phyloP scores from a whole-genome alignment of 148 eudicot genomes.

The Agrostemma githago region DNA sequence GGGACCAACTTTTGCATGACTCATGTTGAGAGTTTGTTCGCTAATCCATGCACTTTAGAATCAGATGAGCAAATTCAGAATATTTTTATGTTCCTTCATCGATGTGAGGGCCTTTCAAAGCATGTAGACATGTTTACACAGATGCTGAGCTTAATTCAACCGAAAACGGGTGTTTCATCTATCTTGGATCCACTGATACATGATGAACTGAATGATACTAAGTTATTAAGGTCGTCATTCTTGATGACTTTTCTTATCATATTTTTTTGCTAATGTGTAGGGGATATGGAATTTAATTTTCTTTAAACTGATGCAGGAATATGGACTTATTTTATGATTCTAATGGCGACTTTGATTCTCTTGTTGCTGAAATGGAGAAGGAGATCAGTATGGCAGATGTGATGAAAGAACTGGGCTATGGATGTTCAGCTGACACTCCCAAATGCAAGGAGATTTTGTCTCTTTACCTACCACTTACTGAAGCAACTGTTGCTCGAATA shows the following conservation, averaged over 20 bases:
- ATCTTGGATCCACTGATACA: constrained; percentile 60
- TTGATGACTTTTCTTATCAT: not conserved
- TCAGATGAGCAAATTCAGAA: constrained; percentile 66
- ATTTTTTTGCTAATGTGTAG: constrained; percentile 1
- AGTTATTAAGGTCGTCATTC: constrained; percentile 46
- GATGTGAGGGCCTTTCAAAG: constrained; percentile 69
- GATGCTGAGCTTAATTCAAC: constrained; percentile 56
- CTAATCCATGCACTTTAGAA: constrained; percentile 38
- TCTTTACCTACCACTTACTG: constrained; percentile 67
- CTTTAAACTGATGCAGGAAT: constrained; percentile 38
- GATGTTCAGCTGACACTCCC: constrained; percentile 65
- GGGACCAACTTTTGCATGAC: constrained; percentile 81
- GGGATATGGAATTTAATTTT: not conserved
- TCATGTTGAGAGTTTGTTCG: constrained; percentile 59
- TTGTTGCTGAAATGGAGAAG: constrained; percentile 88
- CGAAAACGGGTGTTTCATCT: constrained; percentile 47
- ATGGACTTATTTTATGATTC: constrained; percentile 52
- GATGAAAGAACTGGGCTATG: constrained; percentile 87
- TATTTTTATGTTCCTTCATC: constrained; percentile 69
- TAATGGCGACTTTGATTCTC: constrained; percentile 60
- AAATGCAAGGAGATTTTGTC: constrained; percentile 82
- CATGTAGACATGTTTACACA: constrained; percentile 76
- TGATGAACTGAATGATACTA: constrained; percentile 46
- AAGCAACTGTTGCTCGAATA: constrained; percentile 61
- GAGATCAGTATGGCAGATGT: constrained; percentile 80